Evolutionary conservation across 257 asterid genomes (phyloP).

Genomic region (Galeopsis tetrahit): DNA sequence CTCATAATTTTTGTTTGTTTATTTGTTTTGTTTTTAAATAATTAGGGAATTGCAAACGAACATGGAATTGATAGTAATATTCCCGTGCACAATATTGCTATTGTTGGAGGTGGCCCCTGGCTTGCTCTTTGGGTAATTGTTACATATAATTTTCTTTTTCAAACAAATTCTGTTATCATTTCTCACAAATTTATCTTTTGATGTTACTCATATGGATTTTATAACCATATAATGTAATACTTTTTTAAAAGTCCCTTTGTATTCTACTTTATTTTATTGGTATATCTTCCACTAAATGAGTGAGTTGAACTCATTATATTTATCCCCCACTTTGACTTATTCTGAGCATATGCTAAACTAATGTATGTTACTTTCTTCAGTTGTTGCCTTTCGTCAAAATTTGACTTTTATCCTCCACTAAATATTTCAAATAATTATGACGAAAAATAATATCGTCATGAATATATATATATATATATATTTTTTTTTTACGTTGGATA

Average conservation of each 20-base stretch:
- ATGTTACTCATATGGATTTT: background rate
- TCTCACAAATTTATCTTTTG: slow-evolving; percentile 15
- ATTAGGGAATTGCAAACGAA: slow-evolving; percentile 50
- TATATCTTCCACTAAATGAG: slow-evolving; percentile 15
- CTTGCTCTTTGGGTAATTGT: slow-evolving; percentile 80
- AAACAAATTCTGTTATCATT: slow-evolving; percentile 17
- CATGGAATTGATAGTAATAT: slow-evolving; percentile 34
- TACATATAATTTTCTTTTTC: slow-evolving; percentile 26
- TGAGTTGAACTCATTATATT: slow-evolving; percentile 10
- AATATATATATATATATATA: too few relatives aligned
- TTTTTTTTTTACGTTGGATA: too few relatives aligned
- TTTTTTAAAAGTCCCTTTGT: background rate
- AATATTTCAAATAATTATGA: too few relatives aligned
- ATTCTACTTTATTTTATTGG: background rate
- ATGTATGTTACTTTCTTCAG: background rate
- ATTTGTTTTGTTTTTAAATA: background rate
- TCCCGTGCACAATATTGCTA: slow-evolving; percentile 84
- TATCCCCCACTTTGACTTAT: slow-evolving; percentile 18
- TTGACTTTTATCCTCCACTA: background rate
- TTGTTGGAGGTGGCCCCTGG: slow-evolving; percentile 99
- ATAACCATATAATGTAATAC: slow-evolving; percentile 1
- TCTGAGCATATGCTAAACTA: slow-evolving; percentile 13
- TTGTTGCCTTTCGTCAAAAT: slow-evolving; percentile 16
- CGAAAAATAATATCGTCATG: too few relatives aligned
- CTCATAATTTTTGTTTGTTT: slow-evolving; percentile 1